Percentiles rank a stretch among this genome's conserved stretches.
These are phyloP conservation scores for Podospora didyma DNA, from an alignment of 495 filamentous ascomycete genomes.

Conservation along the genomic window DNA sequence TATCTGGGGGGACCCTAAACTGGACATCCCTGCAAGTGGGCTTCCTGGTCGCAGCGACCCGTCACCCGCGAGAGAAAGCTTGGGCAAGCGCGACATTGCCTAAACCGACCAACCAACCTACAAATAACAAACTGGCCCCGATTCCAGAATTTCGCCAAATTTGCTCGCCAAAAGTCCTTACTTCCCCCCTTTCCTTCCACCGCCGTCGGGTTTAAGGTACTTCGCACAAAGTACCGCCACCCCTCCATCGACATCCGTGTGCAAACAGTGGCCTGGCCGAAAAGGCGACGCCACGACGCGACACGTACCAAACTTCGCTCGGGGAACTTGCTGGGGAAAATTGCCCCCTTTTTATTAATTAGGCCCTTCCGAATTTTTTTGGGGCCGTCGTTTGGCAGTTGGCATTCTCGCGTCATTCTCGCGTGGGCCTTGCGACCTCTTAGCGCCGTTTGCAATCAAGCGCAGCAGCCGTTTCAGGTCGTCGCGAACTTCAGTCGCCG, in stretches of 20 bases:
- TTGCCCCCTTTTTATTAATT: too few species aligned
- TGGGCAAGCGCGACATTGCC: conserved; percentile 28
- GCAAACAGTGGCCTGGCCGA: background rate
- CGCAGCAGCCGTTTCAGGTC: conserved; percentile 13
- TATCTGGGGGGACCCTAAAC: background rate
- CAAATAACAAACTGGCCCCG: conserved; percentile 41
- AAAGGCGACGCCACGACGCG: conserved; percentile 5
- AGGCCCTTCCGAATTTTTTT: too few species aligned
- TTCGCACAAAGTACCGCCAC: conserved; percentile 4
- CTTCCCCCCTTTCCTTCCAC: conserved; percentile 10
- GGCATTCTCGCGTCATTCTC: conserved; percentile 27
- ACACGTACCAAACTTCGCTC: conserved; percentile 3
- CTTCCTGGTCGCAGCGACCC: conserved; percentile 21
- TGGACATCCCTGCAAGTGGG: conserved; percentile 20
- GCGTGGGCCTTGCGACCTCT: conserved; percentile 15
- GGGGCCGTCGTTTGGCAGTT: background rate
- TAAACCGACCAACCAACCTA: conserved; percentile 25
- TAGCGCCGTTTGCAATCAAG: conserved; percentile 9
- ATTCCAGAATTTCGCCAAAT: conserved; percentile 33
- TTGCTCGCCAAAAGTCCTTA: conserved; percentile 24
- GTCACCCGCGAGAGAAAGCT: conserved; percentile 18
- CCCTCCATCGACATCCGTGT: conserved; percentile 1
- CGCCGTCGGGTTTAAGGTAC: conserved; percentile 8
- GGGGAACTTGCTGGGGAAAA: background rate
- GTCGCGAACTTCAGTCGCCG: too few species aligned